Conservation (phyloP, 1,284 basidiomycete genomes). For the Mycena sp. region DNA sequence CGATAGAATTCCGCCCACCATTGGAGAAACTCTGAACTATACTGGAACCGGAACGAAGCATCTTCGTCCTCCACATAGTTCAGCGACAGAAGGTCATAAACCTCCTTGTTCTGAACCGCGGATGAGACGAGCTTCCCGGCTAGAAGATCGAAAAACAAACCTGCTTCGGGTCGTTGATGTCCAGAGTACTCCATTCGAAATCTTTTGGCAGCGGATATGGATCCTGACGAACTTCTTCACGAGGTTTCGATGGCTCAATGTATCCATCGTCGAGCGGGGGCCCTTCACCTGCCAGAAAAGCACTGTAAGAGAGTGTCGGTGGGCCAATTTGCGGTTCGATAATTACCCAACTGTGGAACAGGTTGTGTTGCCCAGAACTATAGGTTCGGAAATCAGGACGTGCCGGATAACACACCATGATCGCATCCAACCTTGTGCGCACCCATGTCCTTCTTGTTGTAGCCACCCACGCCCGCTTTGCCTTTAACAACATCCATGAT, state of each 20-base stretch:
- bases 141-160: slow-evolving; percentile 42
- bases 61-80: slow-evolving; percentile 99
- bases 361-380: slow-evolving; percentile 98
- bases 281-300: slow-evolving; percentile 63
- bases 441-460: slow-evolving; percentile 81
- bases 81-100: slow-evolving; percentile 90
- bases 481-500: slow-evolving; percentile 79
- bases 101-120: slow-evolving; percentile 79
- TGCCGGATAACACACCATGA: background rate
- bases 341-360: slow-evolving; percentile 83
- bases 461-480: slow-evolving; percentile 73
- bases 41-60: slow-evolving; percentile 96
- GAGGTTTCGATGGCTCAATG: slow-evolving; percentile 86
- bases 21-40: slow-evolving; percentile 92
- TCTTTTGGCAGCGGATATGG: slow-evolving; percentile 91
- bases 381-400: slow-evolving; percentile 14
- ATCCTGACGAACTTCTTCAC: slow-evolving; percentile 86
- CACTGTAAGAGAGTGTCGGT: background rate
- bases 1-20: slow-evolving; percentile 66
- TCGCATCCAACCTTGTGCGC: slow-evolving; percentile 81
- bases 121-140: slow-evolving; percentile 10
- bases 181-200: slow-evolving; percentile 91
- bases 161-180: slow-evolving; percentile 83
- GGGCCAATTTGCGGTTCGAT: background rate
- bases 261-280: slow-evolving; percentile 81